Evolutionary conservation across 169 alveolate species (phyloP), one percentile per base, ranked within the genome.

Genomic region (Eimeria falciformis): DNA sequence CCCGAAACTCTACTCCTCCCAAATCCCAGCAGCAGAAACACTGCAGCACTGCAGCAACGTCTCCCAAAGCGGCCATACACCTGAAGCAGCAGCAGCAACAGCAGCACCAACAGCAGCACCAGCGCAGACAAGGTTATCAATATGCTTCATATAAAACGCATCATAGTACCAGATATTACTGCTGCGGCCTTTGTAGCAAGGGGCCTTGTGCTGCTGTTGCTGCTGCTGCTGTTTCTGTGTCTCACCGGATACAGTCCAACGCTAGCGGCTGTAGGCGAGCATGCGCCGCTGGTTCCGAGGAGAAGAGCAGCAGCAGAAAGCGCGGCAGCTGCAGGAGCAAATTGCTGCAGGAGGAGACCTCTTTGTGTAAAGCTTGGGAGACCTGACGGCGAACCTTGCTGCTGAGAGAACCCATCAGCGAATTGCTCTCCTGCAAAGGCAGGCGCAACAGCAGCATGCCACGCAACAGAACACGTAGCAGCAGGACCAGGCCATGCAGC

Each of bases 1-100:
- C 82, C 25, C 17, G 53, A 33, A 71, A 37, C 82, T 71, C 82
- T 37, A 5, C 82, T 2, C 82, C 82, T 17, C 82, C 82, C 29
- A 71, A 14, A 9, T 56, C 82, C 82, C 82, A 71, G 82, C 82
- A 29, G 82, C 82, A 71, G 82, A 71, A 56, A 37, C 82, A 71
- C 58, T 27, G 82, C 56, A 71, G 82, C n/a, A 71, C 82, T 71
- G 56, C 82, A 4, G 82, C 82, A 33, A 71, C 82, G 55, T 71
- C 82, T 25, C 82, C 82, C 4, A 71, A 12, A 2, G 82, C 82
- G 40, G 82, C 82, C n/a, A 71, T 50, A 25, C 82, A 71, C 82
- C 82, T 71, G 82, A 50, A 40, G 77, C 77, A 71, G 56, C 29
- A 71, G 55, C 56, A 4, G 55, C 29, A 71, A 17, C 6, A 29